phyloP scores from a whole-genome alignment of 2,329 filamentous ascomycete genomes.

The Pseudogymnoascus sp. region DNA sequence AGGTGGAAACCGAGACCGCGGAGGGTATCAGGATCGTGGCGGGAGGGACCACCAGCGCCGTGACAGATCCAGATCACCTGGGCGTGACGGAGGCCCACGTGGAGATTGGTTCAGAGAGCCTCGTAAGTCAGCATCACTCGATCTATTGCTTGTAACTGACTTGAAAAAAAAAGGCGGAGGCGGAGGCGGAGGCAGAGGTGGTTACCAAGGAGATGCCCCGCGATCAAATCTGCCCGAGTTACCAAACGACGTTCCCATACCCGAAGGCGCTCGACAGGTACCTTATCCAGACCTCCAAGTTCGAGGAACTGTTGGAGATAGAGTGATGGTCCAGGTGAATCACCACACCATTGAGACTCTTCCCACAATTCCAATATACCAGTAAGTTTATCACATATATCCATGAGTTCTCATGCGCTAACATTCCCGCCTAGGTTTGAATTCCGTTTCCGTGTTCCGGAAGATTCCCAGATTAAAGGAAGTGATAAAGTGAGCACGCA shows the following conservation, averaged over 20 bases:
- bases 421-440: background rate
- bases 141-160: background rate
- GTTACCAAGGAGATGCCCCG: slow-evolving; percentile 14
- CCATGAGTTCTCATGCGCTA: background rate
- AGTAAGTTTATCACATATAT: background rate
- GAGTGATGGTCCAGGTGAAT: background rate
- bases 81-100: background rate
- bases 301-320: background rate
- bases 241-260: background rate
- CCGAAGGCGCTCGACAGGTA: background rate
- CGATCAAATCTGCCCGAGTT: slow-evolving; percentile 12
- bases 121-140: background rate
- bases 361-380: background rate
- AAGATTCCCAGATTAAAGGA: background rate
- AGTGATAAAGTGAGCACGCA: background rate
- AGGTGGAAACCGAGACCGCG: background rate
- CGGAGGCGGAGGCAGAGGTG: background rate
- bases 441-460: slow-evolving; percentile 3
- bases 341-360: slow-evolving; percentile 2
- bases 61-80: background rate
- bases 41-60: background rate
- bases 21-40: background rate
- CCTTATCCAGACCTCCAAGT: background rate
- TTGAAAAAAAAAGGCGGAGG: background rate
- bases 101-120: slow-evolving; percentile 1